phyloP scores from a whole-genome alignment of 345 rosid genomes.

The Erodium maritimum region DNA sequence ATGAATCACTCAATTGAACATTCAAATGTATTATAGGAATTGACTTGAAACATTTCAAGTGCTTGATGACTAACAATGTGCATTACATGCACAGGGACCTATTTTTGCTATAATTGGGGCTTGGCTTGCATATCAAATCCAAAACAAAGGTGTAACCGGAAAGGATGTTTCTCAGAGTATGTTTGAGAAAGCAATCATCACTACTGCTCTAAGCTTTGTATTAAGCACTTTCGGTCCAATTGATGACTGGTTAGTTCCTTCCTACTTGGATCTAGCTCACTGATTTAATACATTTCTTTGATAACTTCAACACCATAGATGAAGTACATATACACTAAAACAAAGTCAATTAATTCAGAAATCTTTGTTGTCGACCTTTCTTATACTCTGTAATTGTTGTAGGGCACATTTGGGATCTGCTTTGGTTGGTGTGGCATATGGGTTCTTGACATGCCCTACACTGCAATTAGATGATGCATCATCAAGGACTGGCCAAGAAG shows the following conservation, averaged over 20 bases:
- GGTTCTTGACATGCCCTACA: conserved; percentile 49
- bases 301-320: not conserved
- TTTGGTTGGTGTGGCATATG: conserved; percentile 45
- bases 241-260: conserved; percentile 57
- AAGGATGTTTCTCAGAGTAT: conserved; percentile 40
- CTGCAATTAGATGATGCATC: conserved; percentile 49
- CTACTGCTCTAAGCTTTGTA: conserved; percentile 51
- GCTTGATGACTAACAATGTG: not conserved
- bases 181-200: conserved; percentile 63
- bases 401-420: conserved; percentile 83
- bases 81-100: conserved; percentile 47
- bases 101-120: conserved; percentile 78
- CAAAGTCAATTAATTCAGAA: not conserved
- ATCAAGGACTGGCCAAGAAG: conserved; percentile 35
- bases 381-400: conserved; percentile 7
- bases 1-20: too few relatives aligned
- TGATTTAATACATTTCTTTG: not conserved
- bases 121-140: conserved; percentile 64
- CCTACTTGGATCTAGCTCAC: not conserved
- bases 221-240: conserved; percentile 69
- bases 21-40: not conserved
- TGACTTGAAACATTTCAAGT: not conserved
- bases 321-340: not conserved
- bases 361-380: too few relatives aligned
- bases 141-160: conserved; percentile 39